Evolutionary conservation across 2,329 filamentous ascomycete species (phyloP), one percentile per base, ranked within the genome.

Genomic region (Curvularia sp.): DNA sequence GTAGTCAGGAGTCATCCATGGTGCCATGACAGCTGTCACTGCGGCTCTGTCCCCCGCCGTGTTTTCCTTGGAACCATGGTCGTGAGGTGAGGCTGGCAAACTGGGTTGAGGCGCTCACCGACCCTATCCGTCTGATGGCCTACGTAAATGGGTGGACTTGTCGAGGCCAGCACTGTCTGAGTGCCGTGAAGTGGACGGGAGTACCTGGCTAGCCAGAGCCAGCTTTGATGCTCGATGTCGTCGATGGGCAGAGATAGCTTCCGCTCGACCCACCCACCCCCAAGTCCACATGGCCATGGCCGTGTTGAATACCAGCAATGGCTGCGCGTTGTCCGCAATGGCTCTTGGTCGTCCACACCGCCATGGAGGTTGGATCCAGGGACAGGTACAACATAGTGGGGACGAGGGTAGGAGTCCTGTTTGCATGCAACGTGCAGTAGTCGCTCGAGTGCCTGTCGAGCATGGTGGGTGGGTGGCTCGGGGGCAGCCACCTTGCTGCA

Each of bases 371-470:
- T 38, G 59, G 5, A 46, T 60, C 62, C 68, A 70, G 70, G 70
- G 64, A 70, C 67, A 64, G 61, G 64, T 57, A 62, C 63, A 64
- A 53, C 53, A 46, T 41, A 64, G 71, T 71, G 69, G 70, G 58
- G 62, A 68, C 64, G 28, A 60, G 53, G 57, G 60, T 18, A 57
- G 61, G 60, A 31, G 56, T 47, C 55, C 54, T 60, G 61, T 54
- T 55, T 53, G 57, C 64, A 64, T 64, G 64, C 65, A 66, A 61
- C 66, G 66, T 74, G 71, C 72, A 75, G 68, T 73, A 73, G 71
- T 57, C 47, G 46, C 49, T 52, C 65, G 61, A 68, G 65, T 64
- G 58, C 65, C 66, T 70, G 61, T 67, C 64, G 44, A 65, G 62
- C 31, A 64, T 51, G 60, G 66, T 49, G 47, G 57, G 28, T 54